Evolutionary conservation across 75 land plant genomes (phyloP), one percentile per base, ranked within the genome.

Genomic region (Chamaecyparis obtusa): DNA sequence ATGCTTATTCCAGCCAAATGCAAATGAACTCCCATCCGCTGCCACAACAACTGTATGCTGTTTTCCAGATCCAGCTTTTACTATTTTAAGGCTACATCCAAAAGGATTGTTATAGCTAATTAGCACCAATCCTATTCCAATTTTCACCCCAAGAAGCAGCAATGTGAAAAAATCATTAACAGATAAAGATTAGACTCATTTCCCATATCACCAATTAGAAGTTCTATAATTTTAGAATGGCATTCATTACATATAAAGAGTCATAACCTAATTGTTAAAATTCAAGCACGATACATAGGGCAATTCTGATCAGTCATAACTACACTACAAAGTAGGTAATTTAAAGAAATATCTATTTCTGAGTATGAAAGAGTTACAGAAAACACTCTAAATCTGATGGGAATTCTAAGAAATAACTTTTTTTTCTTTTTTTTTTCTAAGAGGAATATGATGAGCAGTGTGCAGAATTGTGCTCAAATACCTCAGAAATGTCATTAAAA

Each of bases 1-100:
- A 89, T 98, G 97, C 85, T 98, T 97, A 86, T 98, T 98, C 92
- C 92, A 93, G 11, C 99, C 99, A 94, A 98, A 98, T 44, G 96
- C 88, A 36, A 94, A 87, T 24, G 99, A 95, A 30, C 87, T 75
- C 8, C 94, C 95, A 60, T 96, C 95, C 16, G 93, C 93, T 87
- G 96, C 93, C 33, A 95, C 83, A 44, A 98, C 99, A 30, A 97
- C 96, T 17, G 99, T 92, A 84, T 97, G 99, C 27, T 89, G 88
- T 85, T 92, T 92, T 19, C 99, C 99, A 85, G 94, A 86, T 86
- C 91, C 96, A 32, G 99, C 99, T 87, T 86, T 92, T 74, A 96
- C 89, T 57, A 98, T 91, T 89, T 95, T 97, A 87, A 92, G 89
- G 86, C 99, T 96, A 89, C 57, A 89, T 43, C 15, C 84, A 74